These are phyloP conservation scores for Didymella glomerata DNA, from an alignment of 2,329 filamentous ascomycete species.

Conservation along the genomic window DNA sequence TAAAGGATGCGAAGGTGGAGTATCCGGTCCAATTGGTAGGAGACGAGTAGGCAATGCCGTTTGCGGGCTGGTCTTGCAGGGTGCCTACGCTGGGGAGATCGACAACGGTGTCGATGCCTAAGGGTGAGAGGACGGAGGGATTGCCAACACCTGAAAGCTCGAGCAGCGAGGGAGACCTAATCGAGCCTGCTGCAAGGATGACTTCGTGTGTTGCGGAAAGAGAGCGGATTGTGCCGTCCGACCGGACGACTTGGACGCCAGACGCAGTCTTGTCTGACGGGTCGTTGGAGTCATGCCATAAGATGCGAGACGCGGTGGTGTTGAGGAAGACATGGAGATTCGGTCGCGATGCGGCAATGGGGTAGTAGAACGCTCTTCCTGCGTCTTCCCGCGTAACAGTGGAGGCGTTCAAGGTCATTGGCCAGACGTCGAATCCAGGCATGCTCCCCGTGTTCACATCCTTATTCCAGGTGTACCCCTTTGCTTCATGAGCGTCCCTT, in stretches of 20 bases:
- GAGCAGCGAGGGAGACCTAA: constrained; percentile 46
- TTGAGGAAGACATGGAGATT: constrained; percentile 58
- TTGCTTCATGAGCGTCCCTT: constrained; percentile 47
- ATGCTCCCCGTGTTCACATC: constrained; percentile 57
- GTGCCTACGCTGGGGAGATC: constrained; percentile 41
- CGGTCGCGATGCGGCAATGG: constrained; percentile 47
- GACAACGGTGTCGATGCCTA: constrained; percentile 33
- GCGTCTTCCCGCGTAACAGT: constrained; percentile 56
- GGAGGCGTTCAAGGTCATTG: constrained; percentile 53
- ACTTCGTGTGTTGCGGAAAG: constrained; percentile 42
- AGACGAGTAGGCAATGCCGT: constrained; percentile 35
- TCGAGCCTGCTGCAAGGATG: constrained; percentile 48
- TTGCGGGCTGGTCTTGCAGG: constrained; percentile 48
- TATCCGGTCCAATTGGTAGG: constrained; percentile 51
- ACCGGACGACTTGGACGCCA: constrained; percentile 38
- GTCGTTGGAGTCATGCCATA: constrained; percentile 41
- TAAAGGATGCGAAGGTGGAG: constrained; percentile 49
- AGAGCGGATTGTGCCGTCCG: constrained; percentile 26
- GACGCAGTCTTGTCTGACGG: constrained; percentile 25
- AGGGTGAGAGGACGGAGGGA: constrained; percentile 32
- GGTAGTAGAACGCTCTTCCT: constrained; percentile 59
- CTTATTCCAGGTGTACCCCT: constrained; percentile 51
- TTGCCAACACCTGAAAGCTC: constrained; percentile 52
- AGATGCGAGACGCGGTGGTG: constrained; percentile 53
- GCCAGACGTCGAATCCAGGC: constrained; percentile 56